phyloP scores from a whole-genome alignment of 495 filamentous ascomycete species.

The Neurospora sp. region DNA sequence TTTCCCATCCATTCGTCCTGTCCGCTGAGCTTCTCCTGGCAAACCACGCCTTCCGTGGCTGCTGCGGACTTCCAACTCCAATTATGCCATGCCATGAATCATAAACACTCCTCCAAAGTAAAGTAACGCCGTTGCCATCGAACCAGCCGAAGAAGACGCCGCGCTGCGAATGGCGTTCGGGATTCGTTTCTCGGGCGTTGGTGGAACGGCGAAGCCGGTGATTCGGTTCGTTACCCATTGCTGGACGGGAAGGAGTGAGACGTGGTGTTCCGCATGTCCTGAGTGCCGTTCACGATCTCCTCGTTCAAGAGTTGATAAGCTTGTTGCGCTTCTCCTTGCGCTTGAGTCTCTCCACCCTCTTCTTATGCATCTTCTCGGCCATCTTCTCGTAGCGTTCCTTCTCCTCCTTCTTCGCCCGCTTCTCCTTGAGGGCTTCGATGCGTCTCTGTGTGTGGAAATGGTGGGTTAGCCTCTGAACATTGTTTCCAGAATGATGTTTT shows the following conservation, averaged over 20 bases:
- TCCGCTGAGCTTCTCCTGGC: not conserved
- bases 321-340: slow-evolving; percentile 97
- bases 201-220: not conserved
- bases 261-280: not conserved
- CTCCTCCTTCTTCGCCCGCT: slow-evolving; percentile 78
- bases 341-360: slow-evolving; percentile 86
- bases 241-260: not conserved
- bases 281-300: not conserved
- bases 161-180: not conserved
- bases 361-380: slow-evolving; percentile 95
- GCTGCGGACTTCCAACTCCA: not conserved
- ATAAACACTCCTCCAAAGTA: not conserved
- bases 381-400: slow-evolving; percentile 89
- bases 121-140: not conserved
- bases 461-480: slow-evolving; percentile 1
- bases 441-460: slow-evolving; percentile 42
- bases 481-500: not conserved
- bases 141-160: not conserved
- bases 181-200: not conserved
- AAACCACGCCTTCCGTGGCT: not conserved
- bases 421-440: slow-evolving; percentile 71
- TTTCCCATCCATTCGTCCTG: not conserved
- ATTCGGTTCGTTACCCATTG: not conserved
- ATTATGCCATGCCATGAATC: not conserved
- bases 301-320: slow-evolving; percentile 71